Conservation (phyloP, 2,329 filamentous ascomycete genomes). For the Pseudogymnoascus sp. region DNA sequence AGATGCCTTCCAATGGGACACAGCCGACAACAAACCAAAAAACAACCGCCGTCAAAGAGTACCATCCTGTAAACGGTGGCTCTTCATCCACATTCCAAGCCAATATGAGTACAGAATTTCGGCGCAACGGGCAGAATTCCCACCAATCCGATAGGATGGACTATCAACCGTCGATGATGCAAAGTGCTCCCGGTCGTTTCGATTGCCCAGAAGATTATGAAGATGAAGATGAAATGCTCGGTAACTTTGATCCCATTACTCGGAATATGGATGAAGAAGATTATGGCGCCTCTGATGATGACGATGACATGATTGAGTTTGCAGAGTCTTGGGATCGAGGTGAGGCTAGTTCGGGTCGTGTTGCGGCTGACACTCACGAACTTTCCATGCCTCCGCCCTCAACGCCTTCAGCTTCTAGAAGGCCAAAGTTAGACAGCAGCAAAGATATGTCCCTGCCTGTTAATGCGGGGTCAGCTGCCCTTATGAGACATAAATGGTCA, state of each 20-base stretch:
- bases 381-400: not conserved
- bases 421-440: slow-evolving; percentile 4
- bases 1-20: slow-evolving; percentile 18
- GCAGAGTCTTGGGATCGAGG: slow-evolving; percentile 37
- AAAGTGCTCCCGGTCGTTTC: not conserved
- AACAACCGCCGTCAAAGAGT: not conserved
- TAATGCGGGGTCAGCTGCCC: slow-evolving; percentile 35
- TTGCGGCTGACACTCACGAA: not conserved
- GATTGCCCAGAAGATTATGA: slow-evolving; percentile 21
- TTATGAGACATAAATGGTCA: slow-evolving; percentile 74
- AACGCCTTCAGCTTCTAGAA: slow-evolving; percentile 14
- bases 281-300: slow-evolving; percentile 28
- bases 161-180: not conserved
- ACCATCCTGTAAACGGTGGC: not conserved
- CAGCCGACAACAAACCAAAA: not conserved
- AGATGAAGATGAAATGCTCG: slow-evolving; percentile 21
- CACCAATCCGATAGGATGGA: not conserved
- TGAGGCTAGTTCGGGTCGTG: slow-evolving; percentile 21
- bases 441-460: slow-evolving; percentile 28
- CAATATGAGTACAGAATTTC: not conserved
- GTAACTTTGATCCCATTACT: slow-evolving; percentile 10
- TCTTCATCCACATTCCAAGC: not conserved
- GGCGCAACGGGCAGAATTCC: not conserved
- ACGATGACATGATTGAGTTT: slow-evolving; percentile 34
- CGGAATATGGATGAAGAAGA: slow-evolving; percentile 18